A percentile compares a stretch with the other conserved stretches of the same genome.
These are phyloP conservation scores for Veloporphyrellus conicus DNA, from an alignment of 1,284 basidiomycete species.

Conservation along the genomic window DNA sequence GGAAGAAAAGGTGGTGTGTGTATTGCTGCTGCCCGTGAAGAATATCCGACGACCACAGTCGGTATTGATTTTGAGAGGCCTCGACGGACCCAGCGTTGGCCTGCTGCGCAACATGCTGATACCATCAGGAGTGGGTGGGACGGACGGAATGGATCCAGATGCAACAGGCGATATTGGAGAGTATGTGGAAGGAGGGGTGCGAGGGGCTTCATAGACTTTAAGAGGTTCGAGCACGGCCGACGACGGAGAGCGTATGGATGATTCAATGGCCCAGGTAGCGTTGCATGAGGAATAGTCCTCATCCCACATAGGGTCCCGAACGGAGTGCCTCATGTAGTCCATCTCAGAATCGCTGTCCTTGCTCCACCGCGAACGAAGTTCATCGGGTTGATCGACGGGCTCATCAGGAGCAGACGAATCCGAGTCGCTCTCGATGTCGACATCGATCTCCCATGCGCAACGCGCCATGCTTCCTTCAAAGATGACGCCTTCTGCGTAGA, in stretches of 20 bases:
- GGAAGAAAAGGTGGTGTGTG: constrained; percentile 53
- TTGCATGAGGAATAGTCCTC: constrained; percentile 37
- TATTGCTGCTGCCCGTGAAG: constrained; percentile 48
- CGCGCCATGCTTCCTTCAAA: constrained; percentile 81
- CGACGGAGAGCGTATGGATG: constrained; percentile 36
- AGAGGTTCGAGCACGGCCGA: constrained; percentile 28
- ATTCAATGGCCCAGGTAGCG: constrained; percentile 43
- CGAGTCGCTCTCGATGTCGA: constrained; percentile 58
- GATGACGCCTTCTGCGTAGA: constrained; percentile 70
- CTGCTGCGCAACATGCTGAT: constrained; percentile 37
- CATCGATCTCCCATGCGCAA: constrained; percentile 73
- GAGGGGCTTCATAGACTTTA: constrained; percentile 33
- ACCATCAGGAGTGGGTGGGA: constrained; percentile 50
- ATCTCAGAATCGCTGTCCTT: constrained; percentile 61
- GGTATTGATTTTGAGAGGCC: constrained; percentile 59
- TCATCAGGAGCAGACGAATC: constrained; percentile 41
- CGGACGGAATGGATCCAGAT: constrained; percentile 42
- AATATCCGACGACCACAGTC: constrained; percentile 49
- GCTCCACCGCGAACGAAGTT: constrained; percentile 56
- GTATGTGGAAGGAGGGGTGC: constrained; percentile 36
- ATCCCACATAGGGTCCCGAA: constrained; percentile 39
- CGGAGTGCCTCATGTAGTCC: constrained; percentile 48
- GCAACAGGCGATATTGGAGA: constrained; percentile 38
- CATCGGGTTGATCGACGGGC: constrained; percentile 31
- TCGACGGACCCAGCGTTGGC: constrained; percentile 36